Base-by-base conservation (phyloP, 345 rosid species). In the Mallotus nudiflorus region DNA sequence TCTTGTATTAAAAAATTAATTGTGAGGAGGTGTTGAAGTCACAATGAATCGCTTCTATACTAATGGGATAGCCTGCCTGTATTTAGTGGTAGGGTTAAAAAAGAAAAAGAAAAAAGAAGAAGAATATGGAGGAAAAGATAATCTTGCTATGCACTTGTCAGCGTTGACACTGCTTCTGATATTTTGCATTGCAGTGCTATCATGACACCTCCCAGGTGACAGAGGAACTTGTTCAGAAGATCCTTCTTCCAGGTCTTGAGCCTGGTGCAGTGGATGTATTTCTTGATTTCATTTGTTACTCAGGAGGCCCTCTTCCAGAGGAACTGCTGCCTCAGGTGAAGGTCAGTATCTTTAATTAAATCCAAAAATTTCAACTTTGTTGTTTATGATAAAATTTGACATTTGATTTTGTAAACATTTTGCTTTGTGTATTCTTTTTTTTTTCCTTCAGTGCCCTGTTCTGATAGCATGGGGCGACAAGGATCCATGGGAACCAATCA, bases 401-500 rank as follows among this genome's bases (percentile, higher is more conserved):
- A 45, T 37, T 2, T 37, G 18, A 46, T 22, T 70, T 39, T 53
- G 42, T 9, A 9, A 58, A 37, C 27, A 42, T 55, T 62, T 14
- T 28, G 10, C 22, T 3, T 27, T 49, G 15, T 14, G 29, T 31
- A 28, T 24, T 11, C 16, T 53, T 27, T 24, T 55, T 16, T 52
- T 51, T 27, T 35, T 62, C 18, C 74, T 53, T 42, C 80, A 91
- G 93, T 93, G 98, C 45, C 97, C 95, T 62, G 93, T 93, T 73
- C 60, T 91, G 75, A 79, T 93, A 79, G 97, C 83, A 16, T 93
- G 98, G 96, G 98, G 97, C 51, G 97, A 91, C 75, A 88, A 91
- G 88, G 98, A 93, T 75, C 98, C 98, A 20, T 91, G 97, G 97
- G 97, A 93, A 66, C 91, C 89, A 20, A 82, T 93, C 14, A 84